These are phyloP conservation scores for Globisporangium carolinianum DNA, from an alignment of 352 stramenopile species.

Conservation along the genomic window DNA sequence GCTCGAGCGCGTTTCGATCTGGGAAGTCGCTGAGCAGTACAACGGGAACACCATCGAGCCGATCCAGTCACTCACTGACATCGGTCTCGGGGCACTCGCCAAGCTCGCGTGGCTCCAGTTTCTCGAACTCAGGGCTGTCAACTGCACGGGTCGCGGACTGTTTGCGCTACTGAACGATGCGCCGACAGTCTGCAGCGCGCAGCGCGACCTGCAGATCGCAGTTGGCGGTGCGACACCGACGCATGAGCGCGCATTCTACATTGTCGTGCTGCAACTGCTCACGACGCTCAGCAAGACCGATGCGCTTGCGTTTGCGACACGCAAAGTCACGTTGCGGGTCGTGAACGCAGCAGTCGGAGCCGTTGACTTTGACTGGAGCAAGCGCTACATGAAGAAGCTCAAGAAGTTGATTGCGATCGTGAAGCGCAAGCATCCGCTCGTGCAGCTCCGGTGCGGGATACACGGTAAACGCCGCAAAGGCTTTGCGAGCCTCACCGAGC, in stretches of 20 bases:
- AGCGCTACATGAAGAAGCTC: slow-evolving; percentile 23
- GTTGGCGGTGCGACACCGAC: slow-evolving; percentile 14
- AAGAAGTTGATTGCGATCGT: slow-evolving; percentile 16
- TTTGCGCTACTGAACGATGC: slow-evolving; percentile 29
- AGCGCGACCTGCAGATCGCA: slow-evolving; percentile 21
- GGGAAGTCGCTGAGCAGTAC: slow-evolving; percentile 26
- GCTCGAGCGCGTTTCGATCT: slow-evolving; percentile 27
- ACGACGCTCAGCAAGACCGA: slow-evolving; percentile 12
- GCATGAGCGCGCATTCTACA: slow-evolving; percentile 23
- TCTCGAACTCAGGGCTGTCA: slow-evolving; percentile 24
- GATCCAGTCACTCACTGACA: slow-evolving; percentile 28
- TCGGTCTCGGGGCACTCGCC: slow-evolving; percentile 19
- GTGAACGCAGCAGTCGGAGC: slow-evolving; percentile 16
- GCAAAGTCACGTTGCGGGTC: slow-evolving; percentile 31
- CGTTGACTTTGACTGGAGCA: slow-evolving; percentile 27
- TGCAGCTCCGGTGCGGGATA: slow-evolving; percentile 19
- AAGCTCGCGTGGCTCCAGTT: slow-evolving; percentile 19
- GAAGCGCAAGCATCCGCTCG: slow-evolving; percentile 15
- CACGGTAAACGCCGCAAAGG: slow-evolving; percentile 9
- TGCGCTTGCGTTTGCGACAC: slow-evolving; percentile 16
- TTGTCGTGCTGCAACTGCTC: slow-evolving; percentile 21
- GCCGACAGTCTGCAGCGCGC: slow-evolving; percentile 14
- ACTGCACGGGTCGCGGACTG: slow-evolving; percentile 26
- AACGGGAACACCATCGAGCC: slow-evolving; percentile 14
- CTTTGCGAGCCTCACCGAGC: slow-evolving; percentile 26